Base-by-base conservation (phyloP, 2,329 filamentous ascomycete species). In the Colletotrichum somersetense region DNA sequence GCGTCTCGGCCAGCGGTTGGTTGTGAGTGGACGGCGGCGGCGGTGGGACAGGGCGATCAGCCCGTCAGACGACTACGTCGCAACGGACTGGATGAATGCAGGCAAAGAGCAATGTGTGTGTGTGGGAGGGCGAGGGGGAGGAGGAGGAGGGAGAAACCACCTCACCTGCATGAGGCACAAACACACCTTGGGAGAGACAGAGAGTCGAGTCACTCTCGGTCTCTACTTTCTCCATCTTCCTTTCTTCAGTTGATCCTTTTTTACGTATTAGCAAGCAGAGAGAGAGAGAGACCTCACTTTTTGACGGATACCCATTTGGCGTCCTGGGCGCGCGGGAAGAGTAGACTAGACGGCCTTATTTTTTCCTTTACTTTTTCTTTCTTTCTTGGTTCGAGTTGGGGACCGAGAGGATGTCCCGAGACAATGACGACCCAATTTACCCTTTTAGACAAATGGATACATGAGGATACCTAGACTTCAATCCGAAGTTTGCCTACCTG, bases 231-330 rank as follows among this genome's bases (percentile, higher is more conserved):
- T 20, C 42, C 40, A 30, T 23, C n/a, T 50, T 4, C 16, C 20
- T 20, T 23, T 58, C 35, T 6, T 53, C 42, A 46, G 16, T 33
- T 35, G 38, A 46, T 30, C 16, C 5, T 58, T 26, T 38, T 23
- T 48, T 4, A 48, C 20, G 46, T 48, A 48, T 48, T 61, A 69
- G 66, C 66, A 69, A 58, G 69, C 59, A 72, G 59, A 61, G 26
- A 26, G 30, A 30, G 26, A 66, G 11, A 57, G 35, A 48, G 30
- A 66, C 48, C 55, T 50, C 40, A 48, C 44, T 50, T 55, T 33
- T 64, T 56, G 71, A 71, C 35, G 71, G 67, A 73, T 73, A 73
- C 71, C 71, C 71, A 71, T 72, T 57, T 53, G 71, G 71, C 71
- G 66, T 70, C 71, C 71, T 53, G 11, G 71, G 71, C 62, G 52